A percentile compares a stretch with the other conserved stretches of the same genome.
Conservation (phyloP, 805 yeast species). For the Wickerhamomyces bovis region DNA sequence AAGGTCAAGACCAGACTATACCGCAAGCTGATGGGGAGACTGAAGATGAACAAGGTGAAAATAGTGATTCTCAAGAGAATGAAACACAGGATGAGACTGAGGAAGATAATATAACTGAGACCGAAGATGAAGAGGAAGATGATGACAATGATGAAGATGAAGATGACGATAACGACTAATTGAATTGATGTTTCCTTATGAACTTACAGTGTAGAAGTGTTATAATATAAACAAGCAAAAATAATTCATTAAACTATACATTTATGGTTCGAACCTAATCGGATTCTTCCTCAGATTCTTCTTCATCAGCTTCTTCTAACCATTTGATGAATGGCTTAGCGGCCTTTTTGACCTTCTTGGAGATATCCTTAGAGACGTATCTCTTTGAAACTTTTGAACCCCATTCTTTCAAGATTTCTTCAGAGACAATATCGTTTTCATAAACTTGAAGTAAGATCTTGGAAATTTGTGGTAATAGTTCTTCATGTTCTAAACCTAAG, state of each 20-base stretch:
- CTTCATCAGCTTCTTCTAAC: conserved; percentile 90
- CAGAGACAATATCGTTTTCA: conserved; percentile 77
- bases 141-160: neutral
- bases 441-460: conserved; percentile 77
- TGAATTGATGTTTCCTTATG: too few species aligned
- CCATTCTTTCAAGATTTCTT: conserved; percentile 76
- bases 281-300: conserved; percentile 40
- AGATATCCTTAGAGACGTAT: conserved; percentile 84
- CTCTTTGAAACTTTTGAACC: conserved; percentile 90
- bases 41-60: conserved; percentile 6
- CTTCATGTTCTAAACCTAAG: conserved; percentile 75
- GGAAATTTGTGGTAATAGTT: conserved; percentile 66
- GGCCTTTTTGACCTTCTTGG: conserved; percentile 91
- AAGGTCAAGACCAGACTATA: neutral
- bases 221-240: too few species aligned
- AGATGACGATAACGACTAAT: neutral
- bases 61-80: conserved; percentile 3
- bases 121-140: conserved; percentile 4
- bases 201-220: too few species aligned
- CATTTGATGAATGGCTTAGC: conserved; percentile 94
- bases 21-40: conserved; percentile 5
- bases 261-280: neutral
- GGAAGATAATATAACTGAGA: conserved; percentile 5
- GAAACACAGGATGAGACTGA: conserved; percentile 6
- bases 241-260: neutral